Base-by-base conservation (phyloP, 2,329 filamentous ascomycete species). In the Cryphonectria nitschkei region DNA sequence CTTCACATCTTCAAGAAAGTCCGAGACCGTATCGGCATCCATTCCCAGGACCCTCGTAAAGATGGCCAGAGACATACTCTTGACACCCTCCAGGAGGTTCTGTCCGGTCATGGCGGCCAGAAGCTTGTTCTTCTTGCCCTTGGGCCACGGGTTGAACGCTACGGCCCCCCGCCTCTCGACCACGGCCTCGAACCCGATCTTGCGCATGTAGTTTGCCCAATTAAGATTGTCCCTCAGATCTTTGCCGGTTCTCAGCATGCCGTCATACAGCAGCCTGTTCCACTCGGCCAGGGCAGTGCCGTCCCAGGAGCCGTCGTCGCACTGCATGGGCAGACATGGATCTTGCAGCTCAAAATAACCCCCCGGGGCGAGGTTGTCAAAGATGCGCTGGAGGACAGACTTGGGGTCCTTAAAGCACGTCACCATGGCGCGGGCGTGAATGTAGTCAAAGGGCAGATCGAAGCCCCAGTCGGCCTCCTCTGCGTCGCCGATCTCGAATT, bases 401-500 rank as follows among this genome's bases (percentile, higher is more conserved):
- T 79, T 80, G 78, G 85, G 87, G 75, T 88, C 81, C 26, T 81
- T 77, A 72, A 89, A 85, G 39, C 83, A 84, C 61, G 81, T 84
- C 50, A 81, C 81, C 76, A 89, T 82, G 34, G 85, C 81, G 50
- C 86, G 82, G 41, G 81, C 79, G 75, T 88, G 86, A 70, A 89
- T 83, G 74, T 83, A 86, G 76, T 87, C 84, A 76, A 88, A 88
- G 63, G 85, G 80, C 2, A 81, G 77, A 73, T 82, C 84, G 22
- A 74, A 77, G 3, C 84, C 78, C 87, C 87, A 89, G 3, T 84
- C 80, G 70, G 43, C 29, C 22, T 85, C 81, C 75, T 88, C 85
- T 9, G 84, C 81, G 75, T 88, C 86, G 74, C 88, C 86, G 46
- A 88, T 82, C 68, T 87, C 79, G 76, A 88, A 89, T 32, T 79